Evolutionary conservation across 441 rosid species (phyloP).

Genomic region (Adansonia madagascariensis): DNA sequence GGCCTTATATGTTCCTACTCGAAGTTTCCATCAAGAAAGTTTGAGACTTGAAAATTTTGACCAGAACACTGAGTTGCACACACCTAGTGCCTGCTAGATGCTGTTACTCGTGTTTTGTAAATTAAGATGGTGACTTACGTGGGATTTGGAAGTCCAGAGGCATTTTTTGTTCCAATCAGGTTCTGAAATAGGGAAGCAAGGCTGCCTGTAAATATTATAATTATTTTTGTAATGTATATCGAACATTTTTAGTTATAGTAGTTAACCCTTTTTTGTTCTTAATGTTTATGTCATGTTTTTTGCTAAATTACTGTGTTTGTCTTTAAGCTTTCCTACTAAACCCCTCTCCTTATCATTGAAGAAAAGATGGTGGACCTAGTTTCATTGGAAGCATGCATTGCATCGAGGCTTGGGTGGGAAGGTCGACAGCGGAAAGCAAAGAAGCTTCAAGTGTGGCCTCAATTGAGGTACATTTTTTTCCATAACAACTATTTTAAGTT

Average conservation of each 20-base stretch:
- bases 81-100: conserved; percentile 31
- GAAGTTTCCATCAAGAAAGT: conserved; percentile 19
- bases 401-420: neutral
- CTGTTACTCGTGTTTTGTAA: conserved; percentile 38
- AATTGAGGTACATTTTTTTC: conserved; percentile 22
- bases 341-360: neutral
- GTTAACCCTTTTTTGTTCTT: neutral
- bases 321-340: neutral
- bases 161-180: conserved; percentile 40
- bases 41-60: conserved; percentile 29
- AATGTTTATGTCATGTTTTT: neutral
- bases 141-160: conserved; percentile 42
- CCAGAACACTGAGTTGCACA: conserved; percentile 38
- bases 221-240: conserved; percentile 30
- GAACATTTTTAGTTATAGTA: conserved; percentile 24
- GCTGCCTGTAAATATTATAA: conserved; percentile 42
- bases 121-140: conserved; percentile 38
- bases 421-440: neutral
- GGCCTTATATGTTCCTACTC: conserved; percentile 11
- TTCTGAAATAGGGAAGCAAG: conserved; percentile 28
- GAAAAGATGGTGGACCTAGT: neutral
- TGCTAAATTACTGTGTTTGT: neutral
- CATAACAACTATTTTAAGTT: neutral
- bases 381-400: conserved; percentile 13
- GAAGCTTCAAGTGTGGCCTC: conserved; percentile 16